Evolutionary conservation across 106 monocot genomes (phyloP).

Genomic region (Hemerocallis citrina): DNA sequence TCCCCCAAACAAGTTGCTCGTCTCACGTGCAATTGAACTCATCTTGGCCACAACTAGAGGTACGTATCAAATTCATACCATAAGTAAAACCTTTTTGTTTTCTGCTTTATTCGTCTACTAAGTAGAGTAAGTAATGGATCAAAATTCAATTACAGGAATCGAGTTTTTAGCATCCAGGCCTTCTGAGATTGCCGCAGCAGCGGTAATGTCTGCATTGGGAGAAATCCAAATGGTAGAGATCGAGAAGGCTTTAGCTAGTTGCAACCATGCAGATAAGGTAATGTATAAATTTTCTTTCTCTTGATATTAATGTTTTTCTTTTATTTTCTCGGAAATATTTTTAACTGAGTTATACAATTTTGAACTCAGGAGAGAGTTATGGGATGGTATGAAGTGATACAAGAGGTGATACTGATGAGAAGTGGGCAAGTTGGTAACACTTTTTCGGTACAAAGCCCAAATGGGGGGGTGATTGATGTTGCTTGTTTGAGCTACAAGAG

Average conservation of each 20-base stretch:
- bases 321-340: neutral
- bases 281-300: neutral
- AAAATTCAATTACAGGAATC: conserved; percentile 29
- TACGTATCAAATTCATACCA: conserved; percentile 7
- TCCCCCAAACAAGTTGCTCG: conserved; percentile 8
- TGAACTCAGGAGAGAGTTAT: conserved; percentile 48
- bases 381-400: conserved; percentile 46
- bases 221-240: conserved; percentile 25
- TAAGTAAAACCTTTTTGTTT: too few species aligned
- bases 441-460: conserved; percentile 39
- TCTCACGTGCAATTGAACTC: conserved; percentile 32
- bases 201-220: conserved; percentile 28
- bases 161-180: conserved; percentile 55
- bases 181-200: conserved; percentile 73
- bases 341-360: neutral
- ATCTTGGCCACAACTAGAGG: conserved; percentile 45
- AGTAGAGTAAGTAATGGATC: neutral
- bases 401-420: conserved; percentile 20
- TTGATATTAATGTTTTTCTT: neutral
- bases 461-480: conserved; percentile 51
- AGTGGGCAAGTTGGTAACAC: conserved; percentile 8
- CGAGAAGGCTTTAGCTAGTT: conserved; percentile 16
- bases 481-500: conserved; percentile 42
- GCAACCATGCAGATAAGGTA: conserved; percentile 39
- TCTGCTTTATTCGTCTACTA: neutral